Evolutionary conservation across 2,329 filamentous ascomycete species (phyloP).

Genomic region (Aspergillus puulaauensis): DNA sequence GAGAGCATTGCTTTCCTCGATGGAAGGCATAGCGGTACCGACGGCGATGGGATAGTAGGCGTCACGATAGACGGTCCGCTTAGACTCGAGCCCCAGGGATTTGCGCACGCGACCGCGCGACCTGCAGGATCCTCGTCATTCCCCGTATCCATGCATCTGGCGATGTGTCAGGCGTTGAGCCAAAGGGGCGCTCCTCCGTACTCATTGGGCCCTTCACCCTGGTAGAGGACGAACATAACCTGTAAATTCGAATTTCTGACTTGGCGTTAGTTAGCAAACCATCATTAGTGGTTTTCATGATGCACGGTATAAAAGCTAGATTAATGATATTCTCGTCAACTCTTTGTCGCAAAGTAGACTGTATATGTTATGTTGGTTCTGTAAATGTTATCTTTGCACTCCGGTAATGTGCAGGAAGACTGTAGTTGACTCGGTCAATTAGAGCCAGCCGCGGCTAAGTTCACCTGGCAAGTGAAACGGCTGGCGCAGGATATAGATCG

Average conservation of each 20-base stretch:
- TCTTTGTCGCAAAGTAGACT: not conserved
- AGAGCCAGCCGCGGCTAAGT: too few species aligned
- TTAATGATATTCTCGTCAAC: constrained; percentile 22
- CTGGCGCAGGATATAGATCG: too few species aligned
- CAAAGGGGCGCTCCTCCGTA: constrained; percentile 5
- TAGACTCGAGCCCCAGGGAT: constrained; percentile 10
- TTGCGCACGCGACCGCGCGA: constrained; percentile 8
- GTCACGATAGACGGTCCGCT: constrained; percentile 17
- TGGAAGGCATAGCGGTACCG: constrained; percentile 17
- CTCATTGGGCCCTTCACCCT: constrained; percentile 2
- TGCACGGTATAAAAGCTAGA: constrained; percentile 20
- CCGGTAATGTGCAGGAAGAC: not conserved
- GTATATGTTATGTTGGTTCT: not conserved
- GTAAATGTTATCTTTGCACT: not conserved
- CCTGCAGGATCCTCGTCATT: constrained; percentile 4
- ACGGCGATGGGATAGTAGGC: constrained; percentile 18
- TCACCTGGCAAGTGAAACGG: too few species aligned
- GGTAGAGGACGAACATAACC: constrained; percentile 12
- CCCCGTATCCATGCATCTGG: constrained; percentile 7
- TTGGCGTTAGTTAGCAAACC: constrained; percentile 22
- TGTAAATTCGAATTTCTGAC: constrained; percentile 15
- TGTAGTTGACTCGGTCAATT: not conserved
- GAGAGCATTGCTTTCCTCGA: constrained; percentile 1
- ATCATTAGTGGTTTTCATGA: constrained; percentile 18
- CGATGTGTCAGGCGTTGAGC: constrained; percentile 5